Evolutionary conservation across 2,329 filamentous ascomycete genomes (phyloP).

Genomic region (Fonsecaea monophora): DNA sequence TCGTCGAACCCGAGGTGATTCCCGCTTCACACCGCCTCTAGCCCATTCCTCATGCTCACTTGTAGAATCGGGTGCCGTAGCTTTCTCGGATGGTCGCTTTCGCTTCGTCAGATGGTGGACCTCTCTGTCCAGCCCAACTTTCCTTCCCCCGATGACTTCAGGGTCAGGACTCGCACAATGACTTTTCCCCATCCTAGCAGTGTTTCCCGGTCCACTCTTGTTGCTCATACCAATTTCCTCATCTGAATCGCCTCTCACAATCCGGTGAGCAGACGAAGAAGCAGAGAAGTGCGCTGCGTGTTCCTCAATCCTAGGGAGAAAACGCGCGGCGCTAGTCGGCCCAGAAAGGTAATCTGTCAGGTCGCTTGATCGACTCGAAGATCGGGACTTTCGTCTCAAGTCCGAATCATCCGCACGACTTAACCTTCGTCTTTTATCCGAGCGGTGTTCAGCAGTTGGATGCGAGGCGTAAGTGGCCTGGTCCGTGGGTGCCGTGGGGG

Average conservation of each 20-base stretch:
- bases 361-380: background rate
- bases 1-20: background rate
- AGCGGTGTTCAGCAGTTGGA: background rate
- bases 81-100: background rate
- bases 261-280: background rate
- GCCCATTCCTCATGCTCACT: background rate
- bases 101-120: background rate
- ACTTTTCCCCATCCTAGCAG: background rate
- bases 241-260: background rate
- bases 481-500: background rate
- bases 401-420: background rate
- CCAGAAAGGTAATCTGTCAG: slow-evolving; percentile 11
- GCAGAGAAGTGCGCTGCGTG: background rate
- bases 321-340: background rate
- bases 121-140: background rate
- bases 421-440: background rate
- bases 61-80: background rate
- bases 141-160: slow-evolving; percentile 8
- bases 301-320: background rate
- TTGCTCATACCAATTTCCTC: too few relatives aligned
- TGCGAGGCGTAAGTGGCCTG: background rate
- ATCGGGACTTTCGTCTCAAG: background rate
- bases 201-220: background rate
- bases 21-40: background rate
- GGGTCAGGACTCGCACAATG: slow-evolving; percentile 5